These are phyloP conservation scores for Ceratobasidium sp. DNA, from an alignment of 1,284 basidiomycete genomes.

Conservation along the genomic window DNA sequence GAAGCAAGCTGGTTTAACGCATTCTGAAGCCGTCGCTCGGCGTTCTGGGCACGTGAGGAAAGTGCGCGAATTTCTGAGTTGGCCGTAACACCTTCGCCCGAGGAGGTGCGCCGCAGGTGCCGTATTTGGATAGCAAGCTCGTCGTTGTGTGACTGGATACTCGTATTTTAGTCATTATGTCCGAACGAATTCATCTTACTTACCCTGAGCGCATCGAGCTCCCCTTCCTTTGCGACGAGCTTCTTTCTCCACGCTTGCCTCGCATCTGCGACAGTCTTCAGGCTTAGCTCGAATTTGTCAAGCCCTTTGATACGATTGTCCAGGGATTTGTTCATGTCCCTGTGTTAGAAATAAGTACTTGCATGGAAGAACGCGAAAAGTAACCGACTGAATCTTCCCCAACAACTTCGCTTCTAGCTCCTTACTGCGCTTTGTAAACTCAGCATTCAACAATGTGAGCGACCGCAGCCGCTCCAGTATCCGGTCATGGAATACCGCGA, in stretches of 20 bases:
- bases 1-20: conserved; percentile 83
- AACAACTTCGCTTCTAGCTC: conserved; percentile 78
- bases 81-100: conserved; percentile 67
- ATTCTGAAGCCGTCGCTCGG: conserved; percentile 83
- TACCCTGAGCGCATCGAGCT: conserved; percentile 87
- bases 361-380: not conserved
- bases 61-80: conserved; percentile 71
- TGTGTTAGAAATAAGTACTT: conserved; percentile 49
- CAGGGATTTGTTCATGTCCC: conserved; percentile 85
- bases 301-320: conserved; percentile 91
- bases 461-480: conserved; percentile 88
- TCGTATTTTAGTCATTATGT: not conserved
- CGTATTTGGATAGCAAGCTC: conserved; percentile 82
- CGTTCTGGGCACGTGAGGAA: conserved; percentile 76
- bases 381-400: conserved; percentile 69
- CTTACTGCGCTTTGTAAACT: conserved; percentile 88
- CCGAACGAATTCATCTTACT: conserved; percentile 13
- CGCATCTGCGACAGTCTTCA: conserved; percentile 85
- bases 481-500: conserved; percentile 93
- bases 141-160: conserved; percentile 70
- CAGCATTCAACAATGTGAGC: conserved; percentile 82
- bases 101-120: conserved; percentile 70
- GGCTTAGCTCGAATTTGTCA: conserved; percentile 89
- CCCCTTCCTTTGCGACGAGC: conserved; percentile 83
- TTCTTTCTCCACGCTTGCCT: conserved; percentile 90